Evolutionary conservation across 2,329 filamentous ascomycete genomes (phyloP), one percentile per base, ranked within the genome.

Genomic region (Colletotrichum agaves): DNA sequence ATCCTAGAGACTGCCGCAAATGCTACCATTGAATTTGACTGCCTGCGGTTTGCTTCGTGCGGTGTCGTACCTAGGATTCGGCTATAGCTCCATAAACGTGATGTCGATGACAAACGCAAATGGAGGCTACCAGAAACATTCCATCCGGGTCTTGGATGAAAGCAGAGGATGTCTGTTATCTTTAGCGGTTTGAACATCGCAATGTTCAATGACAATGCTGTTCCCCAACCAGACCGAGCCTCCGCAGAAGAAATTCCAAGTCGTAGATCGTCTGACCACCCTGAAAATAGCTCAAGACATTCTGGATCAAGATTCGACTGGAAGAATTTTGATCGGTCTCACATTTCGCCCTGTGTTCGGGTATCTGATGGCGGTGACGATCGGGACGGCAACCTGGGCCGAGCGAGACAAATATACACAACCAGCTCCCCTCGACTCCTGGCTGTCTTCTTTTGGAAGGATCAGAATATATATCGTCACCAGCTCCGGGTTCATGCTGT

Each of bases 241-340:
- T 41, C 46, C 13, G 4, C 31, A 49, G 13, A 41, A 43, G 52
- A 23, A 37, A 63, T 41, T 27, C 35, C 49, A 27, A 21, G 17
- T 23, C 12, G 41, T 31, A 17, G 17, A 23, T 35, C 61, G 49
- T 66, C 35, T 44, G 31, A 46, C 60, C 13, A 8, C 15, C 23
- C 52, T 17, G 15, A 44, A 50, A 52, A 44, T 23, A 23, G 37
- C 37, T 7, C 17, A 37, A 27, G 50, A 39, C 12, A 43, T 21
- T 67, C 39, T 58, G 60, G 21, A 53, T 58, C 64, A 64, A 44
- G n/a, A 57, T 23, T 12, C n/a, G 15, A 6, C 13, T 23, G 53
- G 52, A 67, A 59, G 64, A 67, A 63, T 58, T 59, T 31, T 53
- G 37, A 37, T 58, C 19, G 17, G 53, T 46, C 44, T 58, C 21